A percentile compares a stretch with the other conserved stretches of the same genome.
Conservation (phyloP, 805 yeast genomes). For the Metschnikowia kunwiensis region DNA sequence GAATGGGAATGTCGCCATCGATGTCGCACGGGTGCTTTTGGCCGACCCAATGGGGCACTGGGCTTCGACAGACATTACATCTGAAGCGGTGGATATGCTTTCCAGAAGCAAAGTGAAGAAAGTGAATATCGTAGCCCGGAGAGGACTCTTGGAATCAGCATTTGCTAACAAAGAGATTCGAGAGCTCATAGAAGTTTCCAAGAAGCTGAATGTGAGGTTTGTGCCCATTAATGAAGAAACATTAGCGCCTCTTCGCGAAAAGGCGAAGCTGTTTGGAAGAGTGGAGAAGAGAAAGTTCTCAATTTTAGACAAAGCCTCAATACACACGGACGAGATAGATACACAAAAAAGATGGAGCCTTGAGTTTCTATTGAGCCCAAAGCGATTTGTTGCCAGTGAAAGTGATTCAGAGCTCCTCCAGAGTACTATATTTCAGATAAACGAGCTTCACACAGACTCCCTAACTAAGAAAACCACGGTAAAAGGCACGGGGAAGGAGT, state of each 20-base stretch:
- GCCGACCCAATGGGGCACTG: constrained; percentile 56
- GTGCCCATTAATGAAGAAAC: constrained; percentile 33
- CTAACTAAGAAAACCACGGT: constrained; percentile 24
- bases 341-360: constrained; percentile 53
- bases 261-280: constrained; percentile 42
- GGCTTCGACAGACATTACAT: constrained; percentile 68
- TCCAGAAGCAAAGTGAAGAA: constrained; percentile 51
- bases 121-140: constrained; percentile 76
- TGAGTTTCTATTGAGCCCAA: constrained; percentile 67
- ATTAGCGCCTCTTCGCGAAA: constrained; percentile 25
- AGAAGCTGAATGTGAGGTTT: constrained; percentile 47
- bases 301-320: constrained; percentile 52
- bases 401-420: constrained; percentile 36
- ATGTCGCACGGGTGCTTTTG: constrained; percentile 76
- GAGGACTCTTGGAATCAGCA: constrained; percentile 83
- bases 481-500: constrained; percentile 33
- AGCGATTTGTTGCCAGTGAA: constrained; percentile 42
- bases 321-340: not conserved
- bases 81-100: constrained; percentile 55
- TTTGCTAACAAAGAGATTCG: constrained; percentile 91
- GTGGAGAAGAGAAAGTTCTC: constrained; percentile 62
- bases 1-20: constrained; percentile 94
- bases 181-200: constrained; percentile 65
- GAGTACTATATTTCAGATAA: constrained; percentile 49
- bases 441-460: constrained; percentile 40